These are phyloP conservation scores for Eucalyptus regnans DNA, from an alignment of 345 rosid genomes.

Conservation along the genomic window DNA sequence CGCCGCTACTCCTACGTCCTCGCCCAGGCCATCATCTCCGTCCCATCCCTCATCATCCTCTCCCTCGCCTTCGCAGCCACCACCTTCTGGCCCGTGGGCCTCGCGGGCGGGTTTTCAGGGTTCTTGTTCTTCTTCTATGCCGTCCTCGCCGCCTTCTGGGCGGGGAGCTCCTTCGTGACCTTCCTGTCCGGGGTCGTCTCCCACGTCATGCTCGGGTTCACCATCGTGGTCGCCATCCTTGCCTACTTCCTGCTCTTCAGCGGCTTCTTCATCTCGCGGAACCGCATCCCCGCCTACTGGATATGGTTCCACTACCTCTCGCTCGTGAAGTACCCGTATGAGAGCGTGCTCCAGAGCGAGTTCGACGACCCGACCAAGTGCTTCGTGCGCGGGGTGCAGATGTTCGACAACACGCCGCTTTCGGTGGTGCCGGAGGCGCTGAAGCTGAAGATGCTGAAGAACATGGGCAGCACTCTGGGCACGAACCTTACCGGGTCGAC, in stretches of 20 bases:
- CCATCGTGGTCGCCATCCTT: conserved; percentile 64
- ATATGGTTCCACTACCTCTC: conserved; percentile 90
- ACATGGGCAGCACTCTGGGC: conserved; percentile 55
- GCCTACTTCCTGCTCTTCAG: conserved; percentile 89
- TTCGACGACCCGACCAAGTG: conserved; percentile 51
- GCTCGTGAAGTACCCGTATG: conserved; percentile 75
- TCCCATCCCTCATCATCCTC: conserved; percentile 61
- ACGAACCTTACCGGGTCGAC: conserved; percentile 46
- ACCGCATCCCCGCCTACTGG: conserved; percentile 77
- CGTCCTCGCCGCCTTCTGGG: conserved; percentile 77
- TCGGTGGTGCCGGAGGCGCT: conserved; percentile 20
- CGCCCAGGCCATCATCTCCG: conserved; percentile 56
- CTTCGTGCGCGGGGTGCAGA: conserved; percentile 68
- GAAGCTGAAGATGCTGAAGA: conserved; percentile 44
- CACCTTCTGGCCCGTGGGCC: conserved; percentile 78
- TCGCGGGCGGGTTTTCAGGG: conserved; percentile 56
- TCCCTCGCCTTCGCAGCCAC: conserved; percentile 58
- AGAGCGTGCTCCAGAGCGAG: conserved; percentile 57
- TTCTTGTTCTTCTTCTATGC: conserved; percentile 67
- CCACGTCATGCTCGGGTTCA: conserved; percentile 81
- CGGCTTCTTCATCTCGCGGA: conserved; percentile 80
- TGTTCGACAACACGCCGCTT: conserved; percentile 72
- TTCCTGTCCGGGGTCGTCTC: conserved; percentile 86
- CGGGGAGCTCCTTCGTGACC: conserved; percentile 87
- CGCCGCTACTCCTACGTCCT: conserved; percentile 86